A percentile compares a stretch with the other conserved stretches of the same genome.
phyloP scores from a whole-genome alignment of 306 rosid species.

The Cucurbita pepo region DNA sequence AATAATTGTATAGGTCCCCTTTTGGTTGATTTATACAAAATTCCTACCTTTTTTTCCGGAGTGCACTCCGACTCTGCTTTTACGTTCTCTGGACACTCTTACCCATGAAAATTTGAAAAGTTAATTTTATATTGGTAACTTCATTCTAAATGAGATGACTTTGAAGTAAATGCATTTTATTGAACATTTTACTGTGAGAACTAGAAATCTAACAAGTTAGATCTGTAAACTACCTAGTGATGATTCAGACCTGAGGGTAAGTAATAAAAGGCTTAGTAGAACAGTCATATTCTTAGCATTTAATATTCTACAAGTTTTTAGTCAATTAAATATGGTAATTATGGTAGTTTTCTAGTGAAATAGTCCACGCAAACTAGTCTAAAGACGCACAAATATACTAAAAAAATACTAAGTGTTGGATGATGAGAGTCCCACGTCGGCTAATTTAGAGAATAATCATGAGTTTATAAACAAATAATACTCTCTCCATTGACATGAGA shows the following conservation, averaged over 20 bases:
- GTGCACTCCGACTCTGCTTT: background rate
- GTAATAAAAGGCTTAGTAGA: background rate
- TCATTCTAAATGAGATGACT: background rate
- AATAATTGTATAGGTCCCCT: background rate
- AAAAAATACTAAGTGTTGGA: too few relatives aligned
- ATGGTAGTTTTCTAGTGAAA: background rate
- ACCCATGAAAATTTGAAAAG: background rate
- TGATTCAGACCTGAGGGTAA: background rate
- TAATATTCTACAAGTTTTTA: background rate
- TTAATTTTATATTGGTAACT: background rate
- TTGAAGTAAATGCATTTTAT: background rate
- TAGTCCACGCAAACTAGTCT: too few relatives aligned
- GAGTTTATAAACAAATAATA: too few relatives aligned
- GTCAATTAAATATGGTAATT: too few relatives aligned
- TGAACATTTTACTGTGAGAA: background rate
- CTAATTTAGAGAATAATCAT: too few relatives aligned
- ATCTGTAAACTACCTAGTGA: background rate
- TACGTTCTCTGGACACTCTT: background rate
- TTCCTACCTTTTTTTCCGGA: background rate
- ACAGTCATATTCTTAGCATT: background rate
- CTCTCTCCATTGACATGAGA: too few relatives aligned
- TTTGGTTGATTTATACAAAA: background rate
- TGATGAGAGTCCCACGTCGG: too few relatives aligned
- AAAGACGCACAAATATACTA: too few relatives aligned
- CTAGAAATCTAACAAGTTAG: background rate